Conservation (phyloP, 2,329 filamentous ascomycete genomes). For the Fragosphaeria purpurea region DNA sequence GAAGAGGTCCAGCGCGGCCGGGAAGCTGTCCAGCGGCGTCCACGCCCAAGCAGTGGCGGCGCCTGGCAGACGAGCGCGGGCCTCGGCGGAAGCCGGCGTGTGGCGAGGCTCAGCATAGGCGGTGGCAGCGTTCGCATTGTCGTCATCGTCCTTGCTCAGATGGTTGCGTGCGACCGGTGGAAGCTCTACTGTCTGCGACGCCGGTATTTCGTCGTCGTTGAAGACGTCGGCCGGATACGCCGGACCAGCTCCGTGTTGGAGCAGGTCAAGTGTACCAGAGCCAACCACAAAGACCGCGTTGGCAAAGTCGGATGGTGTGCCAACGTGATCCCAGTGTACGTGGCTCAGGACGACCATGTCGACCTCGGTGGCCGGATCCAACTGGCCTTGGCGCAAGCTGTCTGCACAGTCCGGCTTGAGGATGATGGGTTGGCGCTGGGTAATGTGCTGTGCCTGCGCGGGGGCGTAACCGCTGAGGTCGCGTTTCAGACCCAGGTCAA, state of each 20-base stretch:
- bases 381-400: constrained; percentile 21
- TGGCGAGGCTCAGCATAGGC: neutral
- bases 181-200: neutral
- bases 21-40: constrained; percentile 32
- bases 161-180: neutral
- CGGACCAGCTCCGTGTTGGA: constrained; percentile 19
- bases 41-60: constrained; percentile 18
- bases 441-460: constrained; percentile 33
- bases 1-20: constrained; percentile 35
- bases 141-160: neutral
- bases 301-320: constrained; percentile 42
- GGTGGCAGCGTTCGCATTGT: neutral
- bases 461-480: constrained; percentile 32
- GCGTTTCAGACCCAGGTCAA: constrained; percentile 43
- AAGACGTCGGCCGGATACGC: neutral
- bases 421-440: constrained; percentile 32
- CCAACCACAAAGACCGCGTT: constrained; percentile 41
- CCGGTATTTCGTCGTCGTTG: neutral
- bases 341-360: constrained; percentile 36
- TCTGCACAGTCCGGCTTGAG: constrained; percentile 33
- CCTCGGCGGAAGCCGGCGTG: no score
- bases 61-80: no score
- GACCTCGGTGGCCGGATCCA: constrained; percentile 15
- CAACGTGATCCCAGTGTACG: constrained; percentile 48
- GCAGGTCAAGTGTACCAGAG: constrained; percentile 30